Conservation (phyloP, 192 early-diverging fungal genomes). For the Thamnidium elegans region DNA sequence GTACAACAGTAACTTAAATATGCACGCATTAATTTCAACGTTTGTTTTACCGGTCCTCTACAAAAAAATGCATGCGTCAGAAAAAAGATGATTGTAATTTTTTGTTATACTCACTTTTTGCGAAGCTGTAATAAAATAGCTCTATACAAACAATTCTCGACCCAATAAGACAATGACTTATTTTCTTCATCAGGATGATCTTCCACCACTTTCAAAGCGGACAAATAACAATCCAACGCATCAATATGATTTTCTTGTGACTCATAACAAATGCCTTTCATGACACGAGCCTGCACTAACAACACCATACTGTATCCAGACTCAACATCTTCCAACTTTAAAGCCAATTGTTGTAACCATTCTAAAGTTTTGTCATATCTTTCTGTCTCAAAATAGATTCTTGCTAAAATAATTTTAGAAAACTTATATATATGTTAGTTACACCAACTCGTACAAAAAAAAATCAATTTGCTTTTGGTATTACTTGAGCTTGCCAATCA, state of each 20-base stretch:
- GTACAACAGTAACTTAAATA: conserved; percentile 17
- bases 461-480: conserved; percentile 2
- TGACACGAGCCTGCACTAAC: conserved; percentile 49
- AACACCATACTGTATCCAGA: conserved; percentile 59
- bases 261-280: conserved; percentile 56
- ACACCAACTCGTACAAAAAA: background rate
- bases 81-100: too few relatives aligned
- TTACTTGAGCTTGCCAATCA: conserved; percentile 24
- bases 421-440: background rate
- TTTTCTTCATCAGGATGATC: conserved; percentile 29
- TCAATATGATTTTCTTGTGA: conserved; percentile 35
- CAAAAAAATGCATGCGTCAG: background rate
- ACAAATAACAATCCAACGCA: conserved; percentile 55
- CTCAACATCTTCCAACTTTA: conserved; percentile 34
- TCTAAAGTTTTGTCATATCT: conserved; percentile 43
- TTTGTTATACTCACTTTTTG: conserved; percentile 13
- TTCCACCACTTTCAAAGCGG: conserved; percentile 26
- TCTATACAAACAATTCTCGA: conserved; percentile 15
- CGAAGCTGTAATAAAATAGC: conserved; percentile 15
- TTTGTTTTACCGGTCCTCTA: conserved; percentile 14
- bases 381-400: conserved; percentile 55
- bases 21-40: conserved; percentile 10
- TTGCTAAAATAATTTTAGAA: conserved; percentile 48
- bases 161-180: conserved; percentile 6
- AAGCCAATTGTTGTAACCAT: conserved; percentile 31